phyloP scores from a whole-genome alignment of 1,139 yeast species.

The Taphrina sp. region DNA sequence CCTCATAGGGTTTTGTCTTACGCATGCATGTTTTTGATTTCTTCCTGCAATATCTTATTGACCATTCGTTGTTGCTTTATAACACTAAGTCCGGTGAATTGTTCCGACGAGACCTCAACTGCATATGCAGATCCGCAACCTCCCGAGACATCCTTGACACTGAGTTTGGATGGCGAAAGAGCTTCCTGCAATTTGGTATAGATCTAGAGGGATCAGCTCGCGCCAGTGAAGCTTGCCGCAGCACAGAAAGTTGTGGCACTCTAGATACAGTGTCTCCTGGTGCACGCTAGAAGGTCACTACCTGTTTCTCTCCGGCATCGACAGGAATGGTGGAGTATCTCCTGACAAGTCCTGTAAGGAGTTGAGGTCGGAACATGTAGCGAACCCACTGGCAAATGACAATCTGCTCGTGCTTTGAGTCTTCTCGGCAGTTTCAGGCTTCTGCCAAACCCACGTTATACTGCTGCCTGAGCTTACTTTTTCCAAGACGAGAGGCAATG shows the following conservation, averaged over 20 bases:
- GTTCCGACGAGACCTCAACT: slow-evolving; percentile 67
- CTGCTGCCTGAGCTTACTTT: too few species aligned
- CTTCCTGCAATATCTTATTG: slow-evolving; percentile 76
- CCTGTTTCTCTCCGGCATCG: slow-evolving; percentile 29
- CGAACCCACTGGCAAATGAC: background rate
- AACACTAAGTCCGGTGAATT: slow-evolving; percentile 77
- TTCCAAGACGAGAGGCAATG: too few species aligned
- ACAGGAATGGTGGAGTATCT: slow-evolving; percentile 22
- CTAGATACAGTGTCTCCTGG: too few species aligned
- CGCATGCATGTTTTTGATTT: slow-evolving; percentile 87
- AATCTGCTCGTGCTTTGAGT: too few species aligned
- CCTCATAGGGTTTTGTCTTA: background rate
- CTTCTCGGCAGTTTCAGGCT: too few species aligned
- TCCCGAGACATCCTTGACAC: slow-evolving; percentile 74
- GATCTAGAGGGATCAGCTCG: slow-evolving; percentile 44
- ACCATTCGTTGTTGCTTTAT: slow-evolving; percentile 90
- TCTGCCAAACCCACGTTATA: too few species aligned
- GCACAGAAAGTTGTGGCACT: too few species aligned
- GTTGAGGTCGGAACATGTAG: background rate
- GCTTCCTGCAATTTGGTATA: slow-evolving; percentile 51
- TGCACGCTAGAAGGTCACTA: too few species aligned
- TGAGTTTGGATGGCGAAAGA: slow-evolving; percentile 59
- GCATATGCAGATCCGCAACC: slow-evolving; percentile 99
- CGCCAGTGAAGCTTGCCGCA: too few species aligned
- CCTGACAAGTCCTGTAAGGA: background rate